Evolutionary conservation across 805 yeast species (phyloP), one percentile per base, ranked within the genome.

Genomic region (Kluyveromyces aestuarii): DNA sequence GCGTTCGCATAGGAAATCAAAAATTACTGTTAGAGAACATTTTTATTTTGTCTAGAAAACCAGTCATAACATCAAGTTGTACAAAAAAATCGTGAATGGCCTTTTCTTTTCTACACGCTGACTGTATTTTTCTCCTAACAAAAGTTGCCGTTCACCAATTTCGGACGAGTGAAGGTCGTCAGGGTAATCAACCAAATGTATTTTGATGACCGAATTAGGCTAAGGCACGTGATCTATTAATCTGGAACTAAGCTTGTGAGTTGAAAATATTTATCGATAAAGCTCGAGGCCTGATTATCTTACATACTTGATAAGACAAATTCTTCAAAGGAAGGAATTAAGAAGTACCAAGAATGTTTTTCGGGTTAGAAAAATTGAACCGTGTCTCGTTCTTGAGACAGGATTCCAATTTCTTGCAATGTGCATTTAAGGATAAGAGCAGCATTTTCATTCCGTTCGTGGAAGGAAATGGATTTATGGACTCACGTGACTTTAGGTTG

Each of bases 321-420:
- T 21, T 21, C 6, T 6, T 3, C 6, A 21, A 6, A 21, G 25
- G 6, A 21, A 21, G 25, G 6, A 21, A 21, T 21, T 6, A 21
- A 21, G 25, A 4, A 6, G 25, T 21, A 21, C 25, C 7, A 13
- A 30, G 14, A 39, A 50, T 54, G 11, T 60, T 56, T 57, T 80
- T 75, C 53, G 82, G 80, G 6, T 64, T 70, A 21, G 76, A 72
- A 48, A 72, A 69, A 8, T 62, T 80, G 46, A 80, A 80, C 55
- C 61, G 84, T 49, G 81, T 77, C 7, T 76, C 82, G 2, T 80
- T 79, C 52, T 60, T 80, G 11, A 64, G 85, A 52, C 75, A 71
- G 25, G 81, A 79, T 53, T 44, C 63, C 8, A 72, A 66, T 11
- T 80, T 79, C 53, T 63, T 79, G 18, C 58, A 64, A 44, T 62